phyloP scores from a whole-genome alignment of 805 yeast genomes.

The Metschnikowia lachancei region DNA sequence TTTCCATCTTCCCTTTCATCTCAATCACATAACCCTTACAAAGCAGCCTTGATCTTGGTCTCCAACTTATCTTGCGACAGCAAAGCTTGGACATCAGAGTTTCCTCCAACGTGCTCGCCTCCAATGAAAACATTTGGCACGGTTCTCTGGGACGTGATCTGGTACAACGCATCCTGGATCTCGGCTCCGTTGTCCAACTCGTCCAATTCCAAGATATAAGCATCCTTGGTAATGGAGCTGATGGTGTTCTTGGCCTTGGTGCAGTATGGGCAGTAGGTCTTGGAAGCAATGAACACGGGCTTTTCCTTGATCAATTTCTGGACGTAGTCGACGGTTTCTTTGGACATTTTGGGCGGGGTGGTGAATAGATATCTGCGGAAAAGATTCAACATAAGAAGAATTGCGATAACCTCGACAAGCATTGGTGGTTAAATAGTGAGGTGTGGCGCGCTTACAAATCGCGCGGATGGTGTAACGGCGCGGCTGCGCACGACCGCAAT shows the following conservation, averaged over 20 bases:
- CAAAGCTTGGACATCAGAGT: conserved; percentile 79
- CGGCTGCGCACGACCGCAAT: no score
- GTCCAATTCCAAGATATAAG: conserved; percentile 40
- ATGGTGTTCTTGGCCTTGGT: conserved; percentile 24
- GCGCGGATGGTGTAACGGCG: no score
- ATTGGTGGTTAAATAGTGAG: conserved; percentile 3
- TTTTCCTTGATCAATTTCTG: conserved; percentile 61
- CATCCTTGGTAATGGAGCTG: conserved; percentile 31
- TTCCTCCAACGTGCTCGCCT: conserved; percentile 95
- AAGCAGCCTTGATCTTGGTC: conserved; percentile 23
- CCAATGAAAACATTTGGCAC: conserved; percentile 90
- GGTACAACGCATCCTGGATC: conserved; percentile 30
- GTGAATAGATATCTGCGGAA: conserved; percentile 21
- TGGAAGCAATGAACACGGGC: conserved; percentile 69
- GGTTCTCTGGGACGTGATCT: conserved; percentile 84
- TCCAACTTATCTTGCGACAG: conserved; percentile 60
- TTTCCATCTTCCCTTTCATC: no score
- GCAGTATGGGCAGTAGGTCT: conserved; percentile 34
- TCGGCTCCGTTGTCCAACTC: conserved; percentile 24
- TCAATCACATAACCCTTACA: conserved; percentile 10
- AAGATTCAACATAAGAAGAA: conserved; percentile 10
- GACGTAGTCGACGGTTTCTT: conserved; percentile 55
- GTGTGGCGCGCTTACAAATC: not conserved
- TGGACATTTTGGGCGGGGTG: conserved; percentile 51
- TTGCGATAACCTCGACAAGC: conserved; percentile 3